phyloP scores from a whole-genome alignment of 805 yeast species.

The Wickerhamia fluorescens region DNA sequence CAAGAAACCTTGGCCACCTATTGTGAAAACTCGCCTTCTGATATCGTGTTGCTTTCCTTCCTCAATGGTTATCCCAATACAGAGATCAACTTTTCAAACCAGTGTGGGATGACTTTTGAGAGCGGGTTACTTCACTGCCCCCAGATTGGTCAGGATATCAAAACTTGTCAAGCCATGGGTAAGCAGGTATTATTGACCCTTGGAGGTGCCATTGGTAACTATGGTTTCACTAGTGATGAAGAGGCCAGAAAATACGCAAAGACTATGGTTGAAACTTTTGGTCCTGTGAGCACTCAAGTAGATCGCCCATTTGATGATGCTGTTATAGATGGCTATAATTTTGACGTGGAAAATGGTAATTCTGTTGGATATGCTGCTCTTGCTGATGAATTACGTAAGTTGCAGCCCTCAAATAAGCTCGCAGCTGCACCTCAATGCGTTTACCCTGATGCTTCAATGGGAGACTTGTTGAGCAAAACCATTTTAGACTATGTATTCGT shows the following conservation, averaged over 20 bases:
- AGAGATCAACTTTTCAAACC: conserved; percentile 6
- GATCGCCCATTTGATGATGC: conserved; percentile 6
- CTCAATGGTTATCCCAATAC: conserved; percentile 48
- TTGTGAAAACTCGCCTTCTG: conserved; percentile 65
- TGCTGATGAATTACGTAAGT: conserved; percentile 16
- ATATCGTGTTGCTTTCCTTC: conserved; percentile 68
- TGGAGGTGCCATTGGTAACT: conserved; percentile 40
- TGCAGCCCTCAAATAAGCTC: conserved; percentile 17
- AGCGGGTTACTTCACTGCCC: conserved; percentile 12
- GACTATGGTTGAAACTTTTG: conserved; percentile 35
- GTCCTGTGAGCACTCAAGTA: conserved; percentile 16
- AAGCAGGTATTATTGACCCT: conserved; percentile 69
- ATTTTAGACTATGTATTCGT: conserved; percentile 30
- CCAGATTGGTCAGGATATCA: conserved; percentile 50
- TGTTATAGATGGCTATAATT: conserved; percentile 27
- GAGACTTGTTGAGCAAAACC: conserved; percentile 18
- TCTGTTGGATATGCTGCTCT: conserved; percentile 21
- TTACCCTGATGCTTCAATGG: conserved; percentile 32
- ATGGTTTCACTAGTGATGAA: conserved; percentile 34
- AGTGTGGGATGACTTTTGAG: conserved; percentile 3
- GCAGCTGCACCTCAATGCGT: conserved; percentile 36
- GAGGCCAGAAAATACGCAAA: conserved; percentile 54
- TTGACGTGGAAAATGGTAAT: conserved; percentile 17
- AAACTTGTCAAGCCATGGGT: conserved; percentile 64
- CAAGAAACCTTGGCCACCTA: conserved; percentile 29